Base-by-base conservation (phyloP, 78 protist species). In the Tieghemostelium lacteum region DNA sequence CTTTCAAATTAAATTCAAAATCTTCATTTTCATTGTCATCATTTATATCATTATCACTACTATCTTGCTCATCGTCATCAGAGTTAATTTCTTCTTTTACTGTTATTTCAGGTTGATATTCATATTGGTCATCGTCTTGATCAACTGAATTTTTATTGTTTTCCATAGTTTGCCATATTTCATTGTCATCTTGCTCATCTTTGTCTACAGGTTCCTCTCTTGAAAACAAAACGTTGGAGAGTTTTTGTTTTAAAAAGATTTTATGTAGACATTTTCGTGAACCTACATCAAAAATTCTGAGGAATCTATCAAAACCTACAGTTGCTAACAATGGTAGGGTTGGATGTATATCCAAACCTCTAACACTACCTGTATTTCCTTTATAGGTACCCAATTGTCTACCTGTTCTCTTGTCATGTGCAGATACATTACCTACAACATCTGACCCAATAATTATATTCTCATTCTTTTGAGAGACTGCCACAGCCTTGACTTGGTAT, bases 281-380 rank as follows among this genome's bases (percentile, higher is more conserved):
- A 24, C 73, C 55, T 72, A 69, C n/a, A 69, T 66, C 28, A 34
- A 37, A 86, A 22, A 69, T 36, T 66, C 92, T 64, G 17, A 73
- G 37, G 26, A 10, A 20, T 50, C 92, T 55, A 61, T 86, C 92
- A 52, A 86, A 58, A 60, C 86, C 86, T 28, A 42, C 66, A 52
- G 69, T 6, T 22, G 70, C 70, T 3, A 75, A 2, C 50, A 75
- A 62, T 52, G 86, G 86, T 14, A 75, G 31, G 29, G 86, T 75
- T 37, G 86, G 86, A 65, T 75, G 86, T 8, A 86, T 57, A 45
- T 36, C 50, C 5, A 86, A 29, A 33, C 33, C 52, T 73, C 73
- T 50, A 40, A 72, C 39, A 29, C 85, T 42, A 54, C 92, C 92
- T 20, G 85, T 62, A 33, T 29, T 42, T 17, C 70, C 92, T 66